Evolutionary conservation across 139 green algal genomes (phyloP).

Genomic region (Haematococcus lacustris): DNA sequence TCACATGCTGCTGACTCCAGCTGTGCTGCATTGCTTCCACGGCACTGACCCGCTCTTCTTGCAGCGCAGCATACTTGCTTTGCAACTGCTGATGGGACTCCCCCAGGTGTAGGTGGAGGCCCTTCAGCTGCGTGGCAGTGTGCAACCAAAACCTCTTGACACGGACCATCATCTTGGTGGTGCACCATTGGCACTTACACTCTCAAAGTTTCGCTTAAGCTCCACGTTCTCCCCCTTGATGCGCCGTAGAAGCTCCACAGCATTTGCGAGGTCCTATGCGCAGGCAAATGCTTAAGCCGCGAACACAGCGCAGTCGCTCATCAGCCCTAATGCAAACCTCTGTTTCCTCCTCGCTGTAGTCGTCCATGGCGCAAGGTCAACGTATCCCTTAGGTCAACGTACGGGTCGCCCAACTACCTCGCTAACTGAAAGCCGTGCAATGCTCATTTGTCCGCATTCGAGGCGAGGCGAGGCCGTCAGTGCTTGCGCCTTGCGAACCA

Average conservation of each 20-base stretch:
- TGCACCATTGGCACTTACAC: constrained; percentile 19
- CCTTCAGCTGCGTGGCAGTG: constrained; percentile 32
- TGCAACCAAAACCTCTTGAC: background rate
- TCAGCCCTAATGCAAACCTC: background rate
- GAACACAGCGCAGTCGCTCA: background rate
- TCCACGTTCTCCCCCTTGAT: constrained; percentile 38
- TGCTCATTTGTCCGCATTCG: too few species aligned
- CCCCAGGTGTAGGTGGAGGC: constrained; percentile 26
- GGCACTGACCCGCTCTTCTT: constrained; percentile 39
- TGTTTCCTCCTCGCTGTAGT: background rate
- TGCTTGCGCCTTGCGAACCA: too few species aligned
- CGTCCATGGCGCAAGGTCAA: too few species aligned
- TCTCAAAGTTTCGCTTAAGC: constrained; percentile 55
- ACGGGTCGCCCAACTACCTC: too few species aligned
- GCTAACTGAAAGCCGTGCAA: too few species aligned
- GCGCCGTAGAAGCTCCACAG: constrained; percentile 22
- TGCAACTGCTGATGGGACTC: constrained; percentile 32
- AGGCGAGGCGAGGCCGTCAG: too few species aligned
- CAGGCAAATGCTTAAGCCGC: background rate
- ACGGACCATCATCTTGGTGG: background rate
- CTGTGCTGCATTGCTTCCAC: background rate
- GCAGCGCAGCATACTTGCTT: constrained; percentile 11
- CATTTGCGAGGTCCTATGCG: constrained; percentile 25
- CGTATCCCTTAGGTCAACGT: too few species aligned
- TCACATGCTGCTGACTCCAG: background rate